These are phyloP conservation scores for Kwoniella shandongensis DNA, from an alignment of 768 basidiomycete genomes.

Conservation along the genomic window DNA sequence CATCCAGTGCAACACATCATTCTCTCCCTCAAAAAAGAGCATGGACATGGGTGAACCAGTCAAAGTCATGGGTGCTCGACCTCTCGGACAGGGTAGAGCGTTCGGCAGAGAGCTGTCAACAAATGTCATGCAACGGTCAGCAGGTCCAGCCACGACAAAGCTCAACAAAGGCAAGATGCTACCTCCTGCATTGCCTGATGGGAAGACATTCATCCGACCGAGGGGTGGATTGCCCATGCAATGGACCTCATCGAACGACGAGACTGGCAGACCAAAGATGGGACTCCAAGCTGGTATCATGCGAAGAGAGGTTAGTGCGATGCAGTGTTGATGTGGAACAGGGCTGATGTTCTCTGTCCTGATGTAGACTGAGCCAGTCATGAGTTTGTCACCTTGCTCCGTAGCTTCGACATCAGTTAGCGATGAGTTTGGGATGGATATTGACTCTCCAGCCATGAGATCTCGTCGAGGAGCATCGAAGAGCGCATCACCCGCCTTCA, in stretches of 20 bases:
- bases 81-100: conserved; percentile 23
- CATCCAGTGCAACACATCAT: conserved; percentile 23
- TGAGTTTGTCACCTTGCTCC: conserved; percentile 19
- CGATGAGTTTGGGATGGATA: conserved; percentile 38
- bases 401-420: conserved; percentile 20
- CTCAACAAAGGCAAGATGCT: conserved; percentile 42
- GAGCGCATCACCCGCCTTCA: conserved; percentile 26
- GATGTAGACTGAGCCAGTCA: conserved; percentile 36
- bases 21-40: conserved; percentile 12
- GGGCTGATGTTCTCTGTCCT: background rate
- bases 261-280: conserved; percentile 27
- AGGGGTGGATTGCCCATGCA: conserved; percentile 38
- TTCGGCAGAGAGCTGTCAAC: conserved; percentile 39
- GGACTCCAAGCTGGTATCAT: conserved; percentile 32
- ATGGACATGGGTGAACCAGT: conserved; percentile 7
- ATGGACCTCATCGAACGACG: conserved; percentile 44
- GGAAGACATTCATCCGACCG: conserved; percentile 12
- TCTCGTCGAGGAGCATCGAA: conserved; percentile 20
- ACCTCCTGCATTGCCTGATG: conserved; percentile 41
- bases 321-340: background rate
- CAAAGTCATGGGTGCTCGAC: conserved; percentile 5
- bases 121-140: conserved; percentile 27
- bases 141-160: conserved; percentile 22
- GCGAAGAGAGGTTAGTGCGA: conserved; percentile 40
- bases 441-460: conserved; percentile 41